Percentiles rank a stretch among this genome's conserved stretches.
phyloP scores from a whole-genome alignment of 2,329 filamentous ascomycete species.

The Diatrype stigma region DNA sequence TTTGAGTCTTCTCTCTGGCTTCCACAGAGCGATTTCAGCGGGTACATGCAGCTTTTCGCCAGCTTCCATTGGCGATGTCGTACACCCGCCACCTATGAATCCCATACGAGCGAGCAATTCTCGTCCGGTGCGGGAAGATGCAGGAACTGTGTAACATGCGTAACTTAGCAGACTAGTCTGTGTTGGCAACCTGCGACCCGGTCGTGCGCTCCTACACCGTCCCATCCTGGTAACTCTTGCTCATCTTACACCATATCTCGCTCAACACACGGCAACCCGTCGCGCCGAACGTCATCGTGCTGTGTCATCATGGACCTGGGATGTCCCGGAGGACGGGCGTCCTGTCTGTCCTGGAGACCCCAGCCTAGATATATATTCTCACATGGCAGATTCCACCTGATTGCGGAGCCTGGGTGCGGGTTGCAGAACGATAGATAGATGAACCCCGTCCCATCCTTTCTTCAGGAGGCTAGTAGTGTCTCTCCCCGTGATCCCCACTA shows the following conservation, averaged over 20 bases:
- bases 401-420: slow-evolving; percentile 12
- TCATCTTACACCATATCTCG: slow-evolving; percentile 7
- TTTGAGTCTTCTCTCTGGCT: slow-evolving; percentile 8
- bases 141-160: slow-evolving; percentile 23
- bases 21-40: slow-evolving; percentile 12
- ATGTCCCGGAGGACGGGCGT: slow-evolving; percentile 11
- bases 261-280: slow-evolving; percentile 10
- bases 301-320: slow-evolving; percentile 4
- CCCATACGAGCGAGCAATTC: slow-evolving; percentile 27
- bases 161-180: slow-evolving; percentile 12
- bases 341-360: slow-evolving; percentile 13
- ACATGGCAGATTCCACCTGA: slow-evolving; percentile 22
- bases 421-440: slow-evolving; percentile 7
- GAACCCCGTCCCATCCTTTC: slow-evolving; percentile 6
- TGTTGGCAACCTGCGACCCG: slow-evolving; percentile 8
- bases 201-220: slow-evolving; percentile 10
- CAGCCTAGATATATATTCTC: slow-evolving; percentile 19
- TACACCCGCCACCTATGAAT: slow-evolving; percentile 10
- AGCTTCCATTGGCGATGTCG: slow-evolving; percentile 16
- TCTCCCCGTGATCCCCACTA: slow-evolving; percentile 6
- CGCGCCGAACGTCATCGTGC: slow-evolving; percentile 18
- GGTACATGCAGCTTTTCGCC: slow-evolving; percentile 20
- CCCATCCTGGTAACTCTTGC: slow-evolving; percentile 9
- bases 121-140: slow-evolving; percentile 26
- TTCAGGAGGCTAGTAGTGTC: slow-evolving; percentile 8